Evolutionary conservation across 495 filamentous ascomycete species (phyloP).

Genomic region (Aspergillus baeticus): DNA sequence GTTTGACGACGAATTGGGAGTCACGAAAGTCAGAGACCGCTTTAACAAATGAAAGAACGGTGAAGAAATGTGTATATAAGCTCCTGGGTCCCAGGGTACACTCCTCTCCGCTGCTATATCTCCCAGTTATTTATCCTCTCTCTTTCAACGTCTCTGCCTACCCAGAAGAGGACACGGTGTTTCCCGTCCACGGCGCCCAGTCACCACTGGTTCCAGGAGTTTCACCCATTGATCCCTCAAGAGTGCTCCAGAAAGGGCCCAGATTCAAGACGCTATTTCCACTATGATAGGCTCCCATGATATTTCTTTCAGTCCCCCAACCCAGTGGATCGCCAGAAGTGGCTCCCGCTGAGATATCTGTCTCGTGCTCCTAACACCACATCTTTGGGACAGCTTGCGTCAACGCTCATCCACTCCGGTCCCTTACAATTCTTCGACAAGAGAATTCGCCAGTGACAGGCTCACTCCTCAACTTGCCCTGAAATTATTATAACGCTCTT

Average conservation of each 20-base stretch:
- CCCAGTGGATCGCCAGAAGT: constrained; percentile 19
- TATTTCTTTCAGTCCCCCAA: constrained; percentile 14
- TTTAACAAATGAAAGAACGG: background rate
- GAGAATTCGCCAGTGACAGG: too few species aligned
- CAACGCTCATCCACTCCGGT: background rate
- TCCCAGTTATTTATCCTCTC: constrained; percentile 9
- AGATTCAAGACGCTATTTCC: constrained; percentile 6
- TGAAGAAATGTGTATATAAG: background rate
- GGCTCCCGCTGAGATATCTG: constrained; percentile 12
- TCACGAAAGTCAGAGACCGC: background rate
- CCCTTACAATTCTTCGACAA: background rate
- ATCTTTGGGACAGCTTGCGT: constrained; percentile 6
- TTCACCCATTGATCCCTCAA: constrained; percentile 9
- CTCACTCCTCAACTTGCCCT: too few species aligned
- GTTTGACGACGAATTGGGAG: background rate
- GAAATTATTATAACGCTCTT: background rate
- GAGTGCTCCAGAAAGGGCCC: constrained; percentile 13
- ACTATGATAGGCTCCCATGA: constrained; percentile 23
- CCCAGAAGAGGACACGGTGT: constrained; percentile 47
- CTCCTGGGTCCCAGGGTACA: too few species aligned
- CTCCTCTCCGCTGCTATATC: background rate
- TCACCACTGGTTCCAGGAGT: constrained; percentile 7
- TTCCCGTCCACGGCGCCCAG: constrained; percentile 19
- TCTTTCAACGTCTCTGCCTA: constrained; percentile 14
- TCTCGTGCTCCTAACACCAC: constrained; percentile 7